Percentiles rank a stretch among this genome's conserved stretches.
Conservation (phyloP, 176 grass and related monocot genomes). For the Elymus sibiricus region DNA sequence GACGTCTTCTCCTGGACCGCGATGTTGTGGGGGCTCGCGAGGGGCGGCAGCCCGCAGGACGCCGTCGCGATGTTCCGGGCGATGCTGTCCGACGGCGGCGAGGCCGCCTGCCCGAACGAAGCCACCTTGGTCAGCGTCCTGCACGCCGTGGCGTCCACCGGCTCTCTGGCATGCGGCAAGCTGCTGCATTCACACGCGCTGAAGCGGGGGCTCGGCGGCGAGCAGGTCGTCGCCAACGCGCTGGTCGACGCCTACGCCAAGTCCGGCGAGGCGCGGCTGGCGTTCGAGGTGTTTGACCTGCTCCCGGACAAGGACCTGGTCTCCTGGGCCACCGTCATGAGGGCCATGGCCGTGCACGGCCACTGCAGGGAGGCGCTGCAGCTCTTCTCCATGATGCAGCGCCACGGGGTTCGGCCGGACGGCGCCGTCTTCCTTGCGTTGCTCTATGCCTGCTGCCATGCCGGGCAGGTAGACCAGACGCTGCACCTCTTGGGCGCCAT, state of each 20-base stretch:
- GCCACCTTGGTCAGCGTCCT: constrained; percentile 44
- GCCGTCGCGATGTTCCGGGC: constrained; percentile 30
- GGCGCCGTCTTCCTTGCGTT: constrained; percentile 46
- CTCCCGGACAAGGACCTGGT: constrained; percentile 38
- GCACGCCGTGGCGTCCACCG: constrained; percentile 28
- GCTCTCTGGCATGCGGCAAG: constrained; percentile 23
- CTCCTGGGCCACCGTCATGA: constrained; percentile 49
- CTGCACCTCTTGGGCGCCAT: constrained; percentile 38
- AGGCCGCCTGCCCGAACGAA: constrained; percentile 21
- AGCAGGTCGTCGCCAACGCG: constrained; percentile 42
- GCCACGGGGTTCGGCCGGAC: constrained; percentile 34
- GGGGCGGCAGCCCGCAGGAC: constrained; percentile 22
- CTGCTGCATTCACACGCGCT: constrained; percentile 23
- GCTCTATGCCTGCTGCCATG: constrained; percentile 51
- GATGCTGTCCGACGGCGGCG: constrained; percentile 18
- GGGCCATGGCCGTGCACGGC: constrained; percentile 51
- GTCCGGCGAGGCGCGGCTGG: constrained; percentile 41
- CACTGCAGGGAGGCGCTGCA: constrained; percentile 34
- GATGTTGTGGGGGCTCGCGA: constrained; percentile 42
- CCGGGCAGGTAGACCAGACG: constrained; percentile 23
- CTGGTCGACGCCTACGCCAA: constrained; percentile 50
- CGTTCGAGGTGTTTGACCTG: constrained; percentile 37
- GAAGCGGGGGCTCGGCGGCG: constrained; percentile 24
- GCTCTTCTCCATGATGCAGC: constrained; percentile 55
- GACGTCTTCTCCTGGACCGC: constrained; percentile 51